Percentiles rank a stretch among this genome's conserved stretches.
Evolutionary conservation across 2,329 filamentous ascomycete species (phyloP).

Genomic region (Blastomyces emzantsi): DNA sequence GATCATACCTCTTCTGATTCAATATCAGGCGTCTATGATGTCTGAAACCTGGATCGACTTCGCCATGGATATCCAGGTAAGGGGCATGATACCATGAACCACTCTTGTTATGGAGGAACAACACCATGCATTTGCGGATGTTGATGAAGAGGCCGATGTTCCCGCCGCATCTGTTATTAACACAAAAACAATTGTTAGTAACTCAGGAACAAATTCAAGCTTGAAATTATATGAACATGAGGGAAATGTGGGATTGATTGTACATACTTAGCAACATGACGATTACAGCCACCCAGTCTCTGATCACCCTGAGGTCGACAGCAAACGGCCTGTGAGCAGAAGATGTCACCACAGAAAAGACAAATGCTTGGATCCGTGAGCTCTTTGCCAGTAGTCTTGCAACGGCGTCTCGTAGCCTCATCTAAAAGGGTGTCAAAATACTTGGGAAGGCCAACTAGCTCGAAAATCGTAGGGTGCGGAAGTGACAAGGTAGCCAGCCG

Average conservation of each 20-base stretch:
- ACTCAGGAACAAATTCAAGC: background rate
- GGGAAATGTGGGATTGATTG: background rate
- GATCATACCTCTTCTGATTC: constrained; percentile 90
- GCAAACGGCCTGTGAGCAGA: constrained; percentile 89
- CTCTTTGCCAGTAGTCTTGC: constrained; percentile 85
- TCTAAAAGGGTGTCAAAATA: constrained; percentile 91
- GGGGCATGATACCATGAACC: constrained; percentile 82
- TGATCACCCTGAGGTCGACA: constrained; percentile 56
- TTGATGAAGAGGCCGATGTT: constrained; percentile 93
- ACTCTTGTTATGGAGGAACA: constrained; percentile 72
- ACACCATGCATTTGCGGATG: constrained; percentile 87
- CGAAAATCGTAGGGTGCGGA: constrained; percentile 85
- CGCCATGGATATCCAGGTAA: constrained; percentile 92
- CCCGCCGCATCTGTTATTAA: constrained; percentile 60
- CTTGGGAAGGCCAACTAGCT: constrained; percentile 83
- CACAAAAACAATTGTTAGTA: constrained; percentile 11
- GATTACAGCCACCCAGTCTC: constrained; percentile 73
- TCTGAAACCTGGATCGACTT: constrained; percentile 83
- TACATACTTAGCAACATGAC: constrained; percentile 74
- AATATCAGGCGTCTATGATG: constrained; percentile 83
- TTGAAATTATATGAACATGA: background rate
- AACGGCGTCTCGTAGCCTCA: constrained; percentile 73
- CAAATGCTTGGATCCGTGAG: constrained; percentile 85
- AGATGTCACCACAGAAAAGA: constrained; percentile 91
- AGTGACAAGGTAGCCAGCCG: constrained; percentile 38